Conservation (phyloP, 352 stramenopile species). For the Lagenidium giganteum region DNA sequence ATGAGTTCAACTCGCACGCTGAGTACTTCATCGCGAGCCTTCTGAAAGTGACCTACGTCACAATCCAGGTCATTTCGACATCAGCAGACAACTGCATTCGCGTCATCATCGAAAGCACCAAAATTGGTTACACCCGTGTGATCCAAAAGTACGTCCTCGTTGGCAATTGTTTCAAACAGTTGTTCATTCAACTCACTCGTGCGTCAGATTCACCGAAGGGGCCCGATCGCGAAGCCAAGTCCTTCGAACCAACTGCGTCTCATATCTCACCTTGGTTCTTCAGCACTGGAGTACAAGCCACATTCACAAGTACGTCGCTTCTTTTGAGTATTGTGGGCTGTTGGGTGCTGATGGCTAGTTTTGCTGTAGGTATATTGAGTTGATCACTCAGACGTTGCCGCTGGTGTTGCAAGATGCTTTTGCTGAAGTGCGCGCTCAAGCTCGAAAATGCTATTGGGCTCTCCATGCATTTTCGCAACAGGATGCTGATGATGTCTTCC, state of each 20-base stretch:
- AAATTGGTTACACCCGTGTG: constrained; percentile 60
- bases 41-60: constrained; percentile 86
- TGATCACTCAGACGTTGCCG: constrained; percentile 57
- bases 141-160: constrained; percentile 67
- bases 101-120: constrained; percentile 71
- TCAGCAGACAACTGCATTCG: constrained; percentile 66
- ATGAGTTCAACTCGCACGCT: constrained; percentile 77
- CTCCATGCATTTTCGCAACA: constrained; percentile 46
- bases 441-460: constrained; percentile 77
- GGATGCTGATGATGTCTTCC: constrained; percentile 47
- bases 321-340: neutral
- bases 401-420: constrained; percentile 60
- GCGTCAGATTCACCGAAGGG: constrained; percentile 72
- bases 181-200: neutral
- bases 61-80: constrained; percentile 81
- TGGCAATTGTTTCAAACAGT: too few species aligned
- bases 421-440: constrained; percentile 65
- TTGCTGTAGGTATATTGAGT: constrained; percentile 37
- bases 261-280: constrained; percentile 72
- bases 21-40: constrained; percentile 63
- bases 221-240: constrained; percentile 72
- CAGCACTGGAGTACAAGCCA: constrained; percentile 56
- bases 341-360: neutral
- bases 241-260: constrained; percentile 61
- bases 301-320: constrained; percentile 62